Base-by-base conservation (phyloP, 139 green algal genomes). In the Ulvella scutata region DNA sequence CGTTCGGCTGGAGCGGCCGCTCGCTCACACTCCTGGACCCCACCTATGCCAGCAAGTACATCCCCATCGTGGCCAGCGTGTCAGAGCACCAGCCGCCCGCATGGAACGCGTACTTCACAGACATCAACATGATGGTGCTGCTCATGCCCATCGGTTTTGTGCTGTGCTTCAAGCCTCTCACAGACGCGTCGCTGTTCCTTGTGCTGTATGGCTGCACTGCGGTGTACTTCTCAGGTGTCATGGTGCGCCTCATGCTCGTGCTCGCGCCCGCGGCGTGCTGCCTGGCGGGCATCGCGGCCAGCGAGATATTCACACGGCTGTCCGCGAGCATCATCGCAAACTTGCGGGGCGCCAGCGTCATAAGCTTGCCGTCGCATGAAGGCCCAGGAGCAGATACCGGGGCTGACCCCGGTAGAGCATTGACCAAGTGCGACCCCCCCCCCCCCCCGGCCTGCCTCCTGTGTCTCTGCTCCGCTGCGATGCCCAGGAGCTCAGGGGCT, bases 171-270 rank as follows among this genome's bases (percentile, higher is more conserved):
- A 80, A 74, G 26, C 88, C 89, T 38, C 83, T 97, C 9, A 89
- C 88, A 3, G 87, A 95, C 61, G 87, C 85, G 61, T 85, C 90
- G 1, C 78, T 96, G 13, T 98, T 98, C 81, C 85, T 98, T 17
- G 73, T 96, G n/a, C 83, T 98, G n/a, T 98, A 96, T 79, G 90
- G 88, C 61, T 79, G 94, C 76, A 96, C 89, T 2, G 88, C 91
- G 10, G 88, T 97, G 7, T 98, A 98, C 87, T 98, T 98, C 84
- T 93, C 85, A 0, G 90, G 90, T 0, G 90, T 96, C 40, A 96
- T 95, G 90, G 90, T 96, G 40, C 89, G 92, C 38, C 89, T 98
- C 37, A 98, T 98, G 93, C 85, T 98, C 73, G 93, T 98, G 74
- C 85, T 98, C 72, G 92, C 93, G 4, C 93, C 93, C n/a, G 92